Base-by-base conservation (phyloP, 306 rosid species). In the Castanea crenata region DNA sequence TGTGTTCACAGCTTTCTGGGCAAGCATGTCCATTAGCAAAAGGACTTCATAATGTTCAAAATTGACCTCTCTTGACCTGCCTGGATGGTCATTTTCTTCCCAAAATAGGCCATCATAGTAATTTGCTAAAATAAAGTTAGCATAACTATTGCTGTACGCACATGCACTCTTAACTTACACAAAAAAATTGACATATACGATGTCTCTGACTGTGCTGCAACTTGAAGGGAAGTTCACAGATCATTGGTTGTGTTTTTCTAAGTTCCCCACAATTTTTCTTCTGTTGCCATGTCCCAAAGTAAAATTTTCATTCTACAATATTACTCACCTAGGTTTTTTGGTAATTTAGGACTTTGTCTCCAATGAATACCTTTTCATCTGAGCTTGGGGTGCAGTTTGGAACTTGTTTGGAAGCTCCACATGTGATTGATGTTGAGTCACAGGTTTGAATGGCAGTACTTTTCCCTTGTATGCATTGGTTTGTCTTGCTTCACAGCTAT, bases 351-450 rank as follows among this genome's bases (percentile, higher is more conserved):
- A 94, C 99, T 23, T 84, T 94, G 85, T 94, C 99, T 69, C 99
- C 99, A 59, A 84, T 94, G 97, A 70, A 76, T 82, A 91, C 97
- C 51, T 94, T 94, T 84, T 87, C 99, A 82, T 92, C 97, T 49
- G 99, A 94, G 88, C 99, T 94, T 63, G 99, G 97, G 78, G 87
- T 89, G 84, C 90, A 87, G 79, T 94, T 94, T 83, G 97, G 88
- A 82, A 90, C 91, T 83, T 85, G 85, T 84, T 90, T 94, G 58
- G 97, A 94, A 89, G 97, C 99, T 81, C 95, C 99, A 54, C 99
- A 94, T 81, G 97, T 94, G 51, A 89, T 94, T 87, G 95, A 90
- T 85, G 83, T 88, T 84, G 90, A 90, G 69, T 85, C 97, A 55
- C 99, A 94, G 95, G 99, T 91, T 65, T 63, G 63, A 12, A 14